Evolutionary conservation across 2,329 filamentous ascomycete species (phyloP), one percentile per base, ranked within the genome.

Genomic region (Neurospora crassa): DNA sequence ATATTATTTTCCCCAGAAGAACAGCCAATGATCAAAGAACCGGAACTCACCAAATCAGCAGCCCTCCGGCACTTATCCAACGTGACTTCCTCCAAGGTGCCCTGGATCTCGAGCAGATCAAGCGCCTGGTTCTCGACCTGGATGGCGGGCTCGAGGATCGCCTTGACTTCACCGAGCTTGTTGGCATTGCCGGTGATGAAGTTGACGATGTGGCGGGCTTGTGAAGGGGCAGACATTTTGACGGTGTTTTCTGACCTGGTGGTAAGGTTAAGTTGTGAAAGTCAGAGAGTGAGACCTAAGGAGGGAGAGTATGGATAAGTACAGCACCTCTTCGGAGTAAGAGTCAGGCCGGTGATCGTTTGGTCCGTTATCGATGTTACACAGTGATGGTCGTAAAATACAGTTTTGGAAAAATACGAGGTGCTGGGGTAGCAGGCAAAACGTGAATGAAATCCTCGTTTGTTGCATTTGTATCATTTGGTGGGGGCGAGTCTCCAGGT

Each of bases 171-270:
- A 71, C 86, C 84, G 71, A 99, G 87, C 84, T 99, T 99, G 84
- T 97, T 96, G 78, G 91, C 89, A 83, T 99, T 99, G 81, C 95
- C 92, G 1, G 95, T 98, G 79, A 99, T 97, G 84, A 99, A 99
- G 82, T 96, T 94, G 75, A 99, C 81, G 6, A 80, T 77, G 4
- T 79, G 79, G 16, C 77, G 74, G 42, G 75, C 73, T 47, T 73
- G 70, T 45, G 74, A 75, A n/a, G 75, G 74, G 63, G 73, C 43
- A 18, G 74, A 70, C 74, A 76, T 77, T 63, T 73, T 75, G 84
- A 74, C 53, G 53, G 29, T 11, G 20, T 20, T 18, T 14, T 53
- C 3, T 16, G 47, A 53, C 20, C 47, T 29, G 12, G 47, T 8
- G n/a, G n/a, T 20, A n/a, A 47, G n/a, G 11, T 53, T 12, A 43